Evolutionary conservation across 1,139 yeast genomes (phyloP).

Genomic region (Blastobotrys illinoisensis): DNA sequence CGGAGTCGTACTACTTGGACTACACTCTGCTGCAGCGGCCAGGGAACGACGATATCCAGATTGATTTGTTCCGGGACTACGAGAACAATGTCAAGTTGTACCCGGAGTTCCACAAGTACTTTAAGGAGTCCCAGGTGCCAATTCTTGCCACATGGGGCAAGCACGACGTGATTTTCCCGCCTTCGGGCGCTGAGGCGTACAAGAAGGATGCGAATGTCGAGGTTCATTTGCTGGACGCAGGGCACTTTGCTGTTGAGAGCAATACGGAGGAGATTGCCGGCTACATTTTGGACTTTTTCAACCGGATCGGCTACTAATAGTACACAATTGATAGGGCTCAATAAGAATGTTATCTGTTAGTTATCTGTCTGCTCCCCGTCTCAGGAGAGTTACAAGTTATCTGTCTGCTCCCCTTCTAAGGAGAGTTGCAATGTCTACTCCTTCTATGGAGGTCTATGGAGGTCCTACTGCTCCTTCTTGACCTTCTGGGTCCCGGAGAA

Average conservation of each 20-base stretch:
- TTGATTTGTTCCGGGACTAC: constrained; percentile 37
- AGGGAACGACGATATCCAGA: constrained; percentile 32
- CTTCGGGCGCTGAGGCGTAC: constrained; percentile 38
- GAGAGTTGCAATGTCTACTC: too few relatives aligned
- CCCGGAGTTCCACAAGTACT: constrained; percentile 37
- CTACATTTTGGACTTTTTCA: constrained; percentile 22
- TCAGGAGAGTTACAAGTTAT: too few relatives aligned
- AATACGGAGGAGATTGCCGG: constrained; percentile 33
- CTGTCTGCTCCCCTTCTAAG: too few relatives aligned
- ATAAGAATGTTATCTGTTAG: too few relatives aligned
- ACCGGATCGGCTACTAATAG: neutral
- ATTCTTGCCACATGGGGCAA: constrained; percentile 42
- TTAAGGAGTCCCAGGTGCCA: constrained; percentile 36
- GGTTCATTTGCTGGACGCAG: constrained; percentile 32
- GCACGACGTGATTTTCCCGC: constrained; percentile 36
- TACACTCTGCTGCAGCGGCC: constrained; percentile 27
- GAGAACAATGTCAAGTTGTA: constrained; percentile 33
- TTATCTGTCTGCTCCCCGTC: too few relatives aligned
- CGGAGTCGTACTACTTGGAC: constrained; percentile 35
- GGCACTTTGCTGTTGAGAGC: constrained; percentile 40
- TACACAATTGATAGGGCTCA: neutral
- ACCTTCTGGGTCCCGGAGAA: neutral
- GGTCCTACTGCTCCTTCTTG: neutral
- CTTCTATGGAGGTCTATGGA: too few relatives aligned
- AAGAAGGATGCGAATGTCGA: constrained; percentile 33